Percentiles rank a stretch among this genome's conserved stretches.
These are phyloP conservation scores for Smittium mucronatum DNA, from an alignment of 371 early-diverging fungal genomes.

Conservation along the genomic window DNA sequence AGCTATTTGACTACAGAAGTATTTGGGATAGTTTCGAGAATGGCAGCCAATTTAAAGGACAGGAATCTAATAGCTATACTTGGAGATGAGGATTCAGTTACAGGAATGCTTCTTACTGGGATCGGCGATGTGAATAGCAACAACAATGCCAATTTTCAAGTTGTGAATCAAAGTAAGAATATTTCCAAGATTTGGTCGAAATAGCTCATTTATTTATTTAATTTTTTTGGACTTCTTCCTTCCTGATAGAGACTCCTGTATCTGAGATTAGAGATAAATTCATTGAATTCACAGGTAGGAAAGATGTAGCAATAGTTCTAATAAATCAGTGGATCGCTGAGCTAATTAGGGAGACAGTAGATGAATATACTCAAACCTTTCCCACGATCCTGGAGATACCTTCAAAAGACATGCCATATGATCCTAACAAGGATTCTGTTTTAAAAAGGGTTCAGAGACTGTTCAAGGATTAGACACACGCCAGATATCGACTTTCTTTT, in stretches of 20 bases:
- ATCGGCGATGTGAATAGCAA: slow-evolving; percentile 81
- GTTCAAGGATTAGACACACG: slow-evolving; percentile 71
- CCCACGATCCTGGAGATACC: slow-evolving; percentile 97
- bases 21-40: no score
- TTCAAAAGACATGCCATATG: slow-evolving; percentile 95
- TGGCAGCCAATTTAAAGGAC: slow-evolving; percentile 33
- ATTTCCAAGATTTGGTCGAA: no score
- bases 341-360: slow-evolving; percentile 76
- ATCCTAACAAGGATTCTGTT: slow-evolving; percentile 85
- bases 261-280: slow-evolving; percentile 81
- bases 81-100: slow-evolving; percentile 97
- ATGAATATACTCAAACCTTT: slow-evolving; percentile 81
- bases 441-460: slow-evolving; percentile 86
- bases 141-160: slow-evolving; percentile 83
- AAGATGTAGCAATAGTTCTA: slow-evolving; percentile 94
- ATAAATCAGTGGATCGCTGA: slow-evolving; percentile 96
- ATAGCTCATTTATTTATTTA: not conserved
- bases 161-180: slow-evolving; percentile 83
- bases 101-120: slow-evolving; percentile 92
- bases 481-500: no score
- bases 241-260: slow-evolving; percentile 68
- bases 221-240: slow-evolving; percentile 8
- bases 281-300: slow-evolving; percentile 70
- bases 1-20: no score
- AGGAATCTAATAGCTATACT: slow-evolving; percentile 86